Evolutionary conservation across 83 land plant species (phyloP).

Genomic region (Diphasiastrum complanatum): DNA sequence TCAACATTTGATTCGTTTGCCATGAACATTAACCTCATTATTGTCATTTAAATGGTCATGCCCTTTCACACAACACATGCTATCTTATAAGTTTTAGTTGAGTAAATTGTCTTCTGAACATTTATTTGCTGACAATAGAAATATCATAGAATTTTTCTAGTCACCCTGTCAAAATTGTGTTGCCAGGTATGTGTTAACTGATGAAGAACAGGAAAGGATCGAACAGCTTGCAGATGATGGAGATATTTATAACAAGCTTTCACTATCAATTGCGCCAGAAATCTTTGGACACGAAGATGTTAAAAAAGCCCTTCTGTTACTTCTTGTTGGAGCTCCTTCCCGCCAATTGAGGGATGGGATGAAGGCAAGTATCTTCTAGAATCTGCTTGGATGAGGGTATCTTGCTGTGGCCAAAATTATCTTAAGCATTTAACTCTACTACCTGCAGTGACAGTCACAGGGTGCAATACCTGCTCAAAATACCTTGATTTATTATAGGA

Average conservation of each 20-base stretch:
- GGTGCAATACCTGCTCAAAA: too few species aligned
- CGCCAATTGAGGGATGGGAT: constrained; percentile 94
- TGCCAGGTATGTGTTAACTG: constrained; percentile 70
- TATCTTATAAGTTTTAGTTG: too few species aligned
- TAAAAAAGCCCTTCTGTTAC: constrained; percentile 85
- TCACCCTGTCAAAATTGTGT: neutral
- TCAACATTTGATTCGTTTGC: too few species aligned
- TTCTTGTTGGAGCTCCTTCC: constrained; percentile 98
- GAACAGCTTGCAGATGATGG: constrained; percentile 80
- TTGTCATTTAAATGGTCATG: too few species aligned
- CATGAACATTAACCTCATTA: too few species aligned
- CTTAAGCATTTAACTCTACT: too few species aligned
- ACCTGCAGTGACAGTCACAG: too few species aligned
- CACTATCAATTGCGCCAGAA: constrained; percentile 92
- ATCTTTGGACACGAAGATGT: constrained; percentile 97
- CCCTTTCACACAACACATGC: too few species aligned
- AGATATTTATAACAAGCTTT: constrained; percentile 78
- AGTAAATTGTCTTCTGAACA: too few species aligned
- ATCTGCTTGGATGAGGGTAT: neutral
- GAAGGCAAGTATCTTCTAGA: constrained; percentile 82
- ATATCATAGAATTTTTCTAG: too few species aligned
- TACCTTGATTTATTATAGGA: too few species aligned
- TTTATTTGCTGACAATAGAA: too few species aligned
- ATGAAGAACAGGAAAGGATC: constrained; percentile 74
- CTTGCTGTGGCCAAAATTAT: neutral